Percentiles rank a stretch among this genome's conserved stretches.
Evolutionary conservation across 306 rosid genomes (phyloP).

Genomic region (Arachis stenosperma): DNA sequence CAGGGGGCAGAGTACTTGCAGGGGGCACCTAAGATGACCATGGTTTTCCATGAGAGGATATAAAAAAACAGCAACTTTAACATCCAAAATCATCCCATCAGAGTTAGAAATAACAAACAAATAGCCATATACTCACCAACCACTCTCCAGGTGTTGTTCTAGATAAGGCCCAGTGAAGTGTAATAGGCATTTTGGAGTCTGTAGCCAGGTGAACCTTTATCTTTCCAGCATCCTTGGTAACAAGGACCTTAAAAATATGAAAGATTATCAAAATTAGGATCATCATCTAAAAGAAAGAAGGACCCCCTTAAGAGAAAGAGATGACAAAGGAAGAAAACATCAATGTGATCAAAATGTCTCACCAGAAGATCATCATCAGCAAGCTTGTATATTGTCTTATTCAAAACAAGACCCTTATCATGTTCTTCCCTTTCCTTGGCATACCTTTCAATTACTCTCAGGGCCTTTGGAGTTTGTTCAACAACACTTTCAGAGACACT

Average conservation of each 20-base stretch:
- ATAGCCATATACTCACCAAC: slow-evolving; percentile 62
- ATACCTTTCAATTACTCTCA: slow-evolving; percentile 60
- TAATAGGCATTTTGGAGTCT: slow-evolving; percentile 63
- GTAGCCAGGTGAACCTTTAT: slow-evolving; percentile 80
- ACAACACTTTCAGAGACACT: slow-evolving; percentile 42
- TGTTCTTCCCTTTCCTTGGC: slow-evolving; percentile 73
- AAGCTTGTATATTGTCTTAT: slow-evolving; percentile 59
- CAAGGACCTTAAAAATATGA: slow-evolving; percentile 63
- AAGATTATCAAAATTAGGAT: slow-evolving; percentile 41
- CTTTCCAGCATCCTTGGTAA: slow-evolving; percentile 71
- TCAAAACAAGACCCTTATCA: slow-evolving; percentile 58
- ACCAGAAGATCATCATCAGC: slow-evolving; percentile 71
- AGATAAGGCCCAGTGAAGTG: slow-evolving; percentile 95
- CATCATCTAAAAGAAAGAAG: slow-evolving; percentile 16
- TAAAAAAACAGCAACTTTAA: slow-evolving; percentile 25
- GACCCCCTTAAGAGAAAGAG: slow-evolving; percentile 17
- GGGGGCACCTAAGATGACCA: slow-evolving; percentile 81
- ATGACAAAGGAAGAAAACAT: slow-evolving; percentile 25
- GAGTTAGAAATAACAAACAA: slow-evolving; percentile 34
- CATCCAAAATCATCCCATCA: slow-evolving; percentile 34
- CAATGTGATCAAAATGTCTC: slow-evolving; percentile 46
- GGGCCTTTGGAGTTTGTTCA: slow-evolving; percentile 60
- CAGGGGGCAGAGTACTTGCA: slow-evolving; percentile 62
- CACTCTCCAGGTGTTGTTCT: slow-evolving; percentile 77
- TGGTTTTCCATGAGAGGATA: slow-evolving; percentile 33